Base-by-base conservation (phyloP, 129 eudicot species). In the Saposhnikovia divaricata region DNA sequence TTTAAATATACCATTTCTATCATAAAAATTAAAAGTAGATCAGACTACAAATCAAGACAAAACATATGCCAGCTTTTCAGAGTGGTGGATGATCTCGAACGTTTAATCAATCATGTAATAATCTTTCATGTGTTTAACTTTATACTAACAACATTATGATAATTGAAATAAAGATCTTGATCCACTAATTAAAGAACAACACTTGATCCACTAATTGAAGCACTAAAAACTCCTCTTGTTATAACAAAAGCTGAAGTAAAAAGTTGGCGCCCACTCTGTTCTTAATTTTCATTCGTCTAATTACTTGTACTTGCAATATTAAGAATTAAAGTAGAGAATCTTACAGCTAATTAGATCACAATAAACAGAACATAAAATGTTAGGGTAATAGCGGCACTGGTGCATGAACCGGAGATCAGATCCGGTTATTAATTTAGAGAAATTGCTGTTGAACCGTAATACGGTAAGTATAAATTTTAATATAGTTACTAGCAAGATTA, bases 61-160 rank as follows among this genome's bases (percentile, higher is more conserved):
- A 73, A 39, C 53, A 55, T 23, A 63, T 78, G 77, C 72, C 40
- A 15, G 43, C 57, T 59, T 79, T 88, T 83, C 83, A 78, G 84
- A 51, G 50, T 77, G 70, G 78, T 53, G 50, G 76, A 37, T 80
- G 65, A 59, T 79, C 40, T 25, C 50, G 28, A 45, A 27, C 25
- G 27, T 71, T 23, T 8, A 23, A 23, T 57, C 66, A 57, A 57
- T 23, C 66, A 23, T 57, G 27, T 57, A 15, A 0, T 40, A 27
- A 70, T 63, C 45, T 44, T 69, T 28, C 25, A 55, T 86, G 85
- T 75, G 80, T 71, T 44, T 44, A 81, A 37, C 89, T 83, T 86
- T 86, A 81, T 53, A 50, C 77, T 84, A 80, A 75, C 89, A 83
- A 0, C 34, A 47, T 83, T 72, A 23, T 55, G 11, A 19, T 21